These are phyloP conservation scores for Pseudogymnoascus sp. DNA, from an alignment of 2,329 filamentous ascomycete species.

Conservation along the genomic window DNA sequence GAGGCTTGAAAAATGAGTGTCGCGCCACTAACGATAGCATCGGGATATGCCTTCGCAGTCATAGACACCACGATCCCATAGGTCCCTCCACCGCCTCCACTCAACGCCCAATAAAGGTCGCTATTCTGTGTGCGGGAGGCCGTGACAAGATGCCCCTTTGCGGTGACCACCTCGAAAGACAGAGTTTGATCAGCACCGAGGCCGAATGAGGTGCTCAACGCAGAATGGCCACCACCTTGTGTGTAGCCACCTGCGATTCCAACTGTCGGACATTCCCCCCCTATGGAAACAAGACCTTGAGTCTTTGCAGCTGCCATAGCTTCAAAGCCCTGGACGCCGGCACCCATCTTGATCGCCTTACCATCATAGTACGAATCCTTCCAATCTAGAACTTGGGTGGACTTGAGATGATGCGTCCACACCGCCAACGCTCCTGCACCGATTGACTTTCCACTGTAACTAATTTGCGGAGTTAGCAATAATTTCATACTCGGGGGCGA, in stretches of 20 bases:
- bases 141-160: conserved; percentile 37
- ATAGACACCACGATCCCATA: conserved; percentile 49
- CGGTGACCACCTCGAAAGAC: conserved; percentile 47
- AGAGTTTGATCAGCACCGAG: conserved; percentile 52
- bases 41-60: conserved; percentile 42
- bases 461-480: conserved; percentile 8
- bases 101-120: conserved; percentile 56
- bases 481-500: not conserved
- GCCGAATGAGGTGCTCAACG: conserved; percentile 45
- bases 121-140: conserved; percentile 39
- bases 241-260: conserved; percentile 51
- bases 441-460: conserved; percentile 48
- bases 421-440: conserved; percentile 50
- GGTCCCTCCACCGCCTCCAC: conserved; percentile 50
- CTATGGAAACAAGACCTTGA: conserved; percentile 37
- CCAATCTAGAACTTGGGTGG: conserved; percentile 34
- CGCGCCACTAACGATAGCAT: conserved; percentile 35
- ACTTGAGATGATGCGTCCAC: conserved; percentile 48
- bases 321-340: conserved; percentile 44
- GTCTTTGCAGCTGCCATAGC: conserved; percentile 34
- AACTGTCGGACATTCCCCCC: conserved; percentile 47
- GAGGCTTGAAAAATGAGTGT: conserved; percentile 34
- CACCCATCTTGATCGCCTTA: conserved; percentile 43
- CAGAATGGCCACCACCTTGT: conserved; percentile 51
- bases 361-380: conserved; percentile 37